phyloP scores from a whole-genome alignment of 2,329 filamentous ascomycete genomes.

The Penicillium verrucosum region DNA sequence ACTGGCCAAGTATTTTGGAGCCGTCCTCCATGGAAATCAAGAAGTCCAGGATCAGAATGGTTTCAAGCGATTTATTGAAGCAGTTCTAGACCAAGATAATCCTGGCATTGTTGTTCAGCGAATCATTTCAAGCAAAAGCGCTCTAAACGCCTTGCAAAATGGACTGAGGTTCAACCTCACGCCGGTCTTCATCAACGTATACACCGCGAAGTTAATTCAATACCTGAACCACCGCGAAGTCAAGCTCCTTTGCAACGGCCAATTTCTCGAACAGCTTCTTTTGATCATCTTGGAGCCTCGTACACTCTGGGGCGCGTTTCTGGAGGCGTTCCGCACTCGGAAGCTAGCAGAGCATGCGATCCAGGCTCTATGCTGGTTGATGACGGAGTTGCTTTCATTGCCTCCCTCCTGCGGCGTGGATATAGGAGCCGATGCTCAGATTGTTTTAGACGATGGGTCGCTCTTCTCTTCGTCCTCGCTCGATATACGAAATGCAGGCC shows the following conservation, averaged over 20 bases:
- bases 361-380: constrained; percentile 49
- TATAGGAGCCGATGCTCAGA: constrained; percentile 29
- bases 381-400: constrained; percentile 48
- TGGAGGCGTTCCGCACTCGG: constrained; percentile 31
- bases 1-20: constrained; percentile 41
- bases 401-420: constrained; percentile 21
- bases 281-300: constrained; percentile 50
- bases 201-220: constrained; percentile 36
- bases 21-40: constrained; percentile 40
- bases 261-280: constrained; percentile 50
- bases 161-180: constrained; percentile 47
- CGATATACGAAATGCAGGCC: constrained; percentile 35
- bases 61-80: constrained; percentile 49
- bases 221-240: constrained; percentile 45
- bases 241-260: constrained; percentile 51
- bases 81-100: constrained; percentile 45
- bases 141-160: constrained; percentile 37
- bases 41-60: constrained; percentile 38
- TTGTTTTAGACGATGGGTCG: constrained; percentile 20
- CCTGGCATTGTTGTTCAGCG: constrained; percentile 41
- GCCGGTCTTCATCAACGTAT: constrained; percentile 44
- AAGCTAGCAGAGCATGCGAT: constrained; percentile 34
- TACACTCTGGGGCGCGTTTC: constrained; percentile 53
- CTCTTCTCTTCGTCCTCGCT: constrained; percentile 28
- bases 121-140: constrained; percentile 37